Conservation (phyloP, 176 grass and related monocot genomes). For the sorghum (Sorghum bicolor) region Sorghum_bicolor_NCBIv3 NC_012873.2:63502001-63502500, state of each 20-base stretch:
- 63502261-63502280: slow-evolving; percentile 87
- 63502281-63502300: slow-evolving; percentile 70
- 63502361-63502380: not conserved
- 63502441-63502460: not conserved
- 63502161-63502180: slow-evolving; percentile 85
- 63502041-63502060: slow-evolving; percentile 91
- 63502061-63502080: slow-evolving; percentile 97
- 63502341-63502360: slow-evolving; percentile 59
- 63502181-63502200: slow-evolving; percentile 99
- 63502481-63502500: not conserved
- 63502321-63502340: slow-evolving; percentile 54
- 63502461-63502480: slow-evolving; percentile 11
- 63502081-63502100: slow-evolving; percentile 90
- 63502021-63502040: slow-evolving; percentile 78
- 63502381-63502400: not conserved
- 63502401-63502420: not conserved
- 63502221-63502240: slow-evolving; percentile 77
- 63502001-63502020: slow-evolving; percentile 65
- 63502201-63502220: slow-evolving; percentile 82
- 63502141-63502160: slow-evolving; percentile 98
- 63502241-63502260: slow-evolving; percentile 92
- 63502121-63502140: slow-evolving; percentile 91
- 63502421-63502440: slow-evolving; percentile 25
- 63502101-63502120: slow-evolving; percentile 87
- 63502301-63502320: slow-evolving; percentile 88